Evolutionary conservation across 805 yeast species (phyloP).

Genomic region (Lachancea thermotolerans): DNA sequence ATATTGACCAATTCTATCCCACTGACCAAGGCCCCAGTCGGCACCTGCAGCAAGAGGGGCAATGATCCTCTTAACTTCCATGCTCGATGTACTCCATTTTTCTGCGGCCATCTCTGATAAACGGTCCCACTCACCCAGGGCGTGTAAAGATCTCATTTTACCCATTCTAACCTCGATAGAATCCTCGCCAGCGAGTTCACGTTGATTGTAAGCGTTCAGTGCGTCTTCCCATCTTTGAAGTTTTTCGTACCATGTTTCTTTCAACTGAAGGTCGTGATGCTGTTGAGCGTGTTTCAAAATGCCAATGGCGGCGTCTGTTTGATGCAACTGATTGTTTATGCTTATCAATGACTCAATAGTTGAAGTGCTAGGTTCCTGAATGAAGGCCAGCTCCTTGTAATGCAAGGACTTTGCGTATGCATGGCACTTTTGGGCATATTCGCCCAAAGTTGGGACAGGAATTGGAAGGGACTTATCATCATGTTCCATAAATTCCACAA

Average conservation of each 20-base stretch:
- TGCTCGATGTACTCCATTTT: constrained; percentile 72
- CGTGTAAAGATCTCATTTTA: constrained; percentile 95
- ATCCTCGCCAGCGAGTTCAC: constrained; percentile 50
- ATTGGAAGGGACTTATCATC: constrained; percentile 92
- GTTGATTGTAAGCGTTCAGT: constrained; percentile 73
- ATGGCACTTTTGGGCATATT: constrained; percentile 90
- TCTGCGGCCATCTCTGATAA: constrained; percentile 76
- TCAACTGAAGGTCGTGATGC: constrained; percentile 82
- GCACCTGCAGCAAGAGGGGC: constrained; percentile 99
- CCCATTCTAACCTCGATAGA: constrained; percentile 91
- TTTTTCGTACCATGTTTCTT: constrained; percentile 97
- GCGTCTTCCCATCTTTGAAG: constrained; percentile 99
- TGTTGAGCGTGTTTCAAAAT: constrained; percentile 90
- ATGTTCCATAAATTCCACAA: constrained; percentile 96
- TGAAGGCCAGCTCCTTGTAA: constrained; percentile 90
- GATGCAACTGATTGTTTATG: constrained; percentile 90
- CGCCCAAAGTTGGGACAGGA: constrained; percentile 82
- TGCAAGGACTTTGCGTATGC: constrained; percentile 97
- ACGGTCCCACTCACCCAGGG: constrained; percentile 98
- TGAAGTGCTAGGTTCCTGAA: constrained; percentile 85
- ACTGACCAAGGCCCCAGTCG: constrained; percentile 95
- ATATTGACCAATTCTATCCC: constrained; percentile 94
- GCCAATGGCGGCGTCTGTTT: constrained; percentile 97
- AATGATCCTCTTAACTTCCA: constrained; percentile 70
- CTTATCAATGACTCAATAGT: constrained; percentile 88